A percentile compares a stretch with the other conserved stretches of the same genome.
These are phyloP conservation scores for Hyphopichia homilentoma DNA, from an alignment of 805 yeast genomes.

Conservation along the genomic window DNA sequence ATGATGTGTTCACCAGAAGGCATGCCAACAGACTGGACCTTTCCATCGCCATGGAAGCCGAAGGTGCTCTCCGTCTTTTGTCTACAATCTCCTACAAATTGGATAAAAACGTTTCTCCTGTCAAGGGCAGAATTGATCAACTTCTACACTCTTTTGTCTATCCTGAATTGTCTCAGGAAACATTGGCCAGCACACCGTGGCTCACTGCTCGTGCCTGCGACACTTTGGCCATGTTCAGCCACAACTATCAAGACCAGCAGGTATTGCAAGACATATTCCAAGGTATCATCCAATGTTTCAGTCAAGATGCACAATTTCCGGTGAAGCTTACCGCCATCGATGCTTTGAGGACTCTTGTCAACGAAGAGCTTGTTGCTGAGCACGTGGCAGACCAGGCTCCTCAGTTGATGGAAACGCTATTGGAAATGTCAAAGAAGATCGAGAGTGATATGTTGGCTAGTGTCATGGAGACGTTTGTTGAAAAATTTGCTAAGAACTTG, in stretches of 20 bases:
- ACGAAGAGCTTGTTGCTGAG: conserved; percentile 43
- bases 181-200: conserved; percentile 31
- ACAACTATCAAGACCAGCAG: conserved; percentile 29
- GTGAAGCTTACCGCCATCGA: conserved; percentile 50
- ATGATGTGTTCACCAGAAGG: conserved; percentile 33
- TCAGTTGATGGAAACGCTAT: conserved; percentile 40
- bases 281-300: conserved; percentile 39
- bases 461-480: conserved; percentile 45
- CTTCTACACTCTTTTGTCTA: conserved; percentile 34
- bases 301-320: conserved; percentile 42
- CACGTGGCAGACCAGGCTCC: conserved; percentile 42
- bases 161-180: conserved; percentile 35
- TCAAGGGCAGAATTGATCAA: conserved; percentile 36
- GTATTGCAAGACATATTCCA: conserved; percentile 39
- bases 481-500: conserved; percentile 38
- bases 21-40: conserved; percentile 22
- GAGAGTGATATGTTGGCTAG: conserved; percentile 42
- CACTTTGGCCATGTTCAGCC: conserved; percentile 37
- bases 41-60: conserved; percentile 31
- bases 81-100: conserved; percentile 39
- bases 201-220: conserved; percentile 46
- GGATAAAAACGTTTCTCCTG: conserved; percentile 33
- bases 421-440: conserved; percentile 41
- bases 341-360: conserved; percentile 45
- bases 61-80: conserved; percentile 40